These are phyloP conservation scores for Athelia psychrophila DNA, from an alignment of 1,284 basidiomycete species.

Conservation along the genomic window DNA sequence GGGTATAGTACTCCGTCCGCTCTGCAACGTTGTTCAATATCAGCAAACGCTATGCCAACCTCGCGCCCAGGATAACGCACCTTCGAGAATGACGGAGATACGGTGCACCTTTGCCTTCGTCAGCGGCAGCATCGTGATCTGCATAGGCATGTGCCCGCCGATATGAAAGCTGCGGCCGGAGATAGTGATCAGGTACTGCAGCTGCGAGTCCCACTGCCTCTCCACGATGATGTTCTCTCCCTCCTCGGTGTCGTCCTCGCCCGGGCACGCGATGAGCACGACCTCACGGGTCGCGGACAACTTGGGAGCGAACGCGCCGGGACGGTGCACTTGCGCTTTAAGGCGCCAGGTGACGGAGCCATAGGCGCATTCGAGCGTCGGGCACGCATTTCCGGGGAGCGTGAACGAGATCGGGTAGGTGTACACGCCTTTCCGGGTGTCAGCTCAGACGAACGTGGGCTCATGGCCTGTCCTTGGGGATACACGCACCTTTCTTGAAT, in stretches of 20 bases:
- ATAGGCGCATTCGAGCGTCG: conserved; percentile 76
- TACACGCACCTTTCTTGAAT: conserved; percentile 78
- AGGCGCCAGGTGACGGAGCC: conserved; percentile 82
- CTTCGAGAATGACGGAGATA: conserved; percentile 80
- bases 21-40: conserved; percentile 41
- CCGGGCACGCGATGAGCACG: conserved; percentile 73
- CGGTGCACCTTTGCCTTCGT: conserved; percentile 84
- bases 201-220: conserved; percentile 88
- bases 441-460: too few relatives aligned
- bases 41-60: not conserved
- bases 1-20: conserved; percentile 76
- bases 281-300: conserved; percentile 74
- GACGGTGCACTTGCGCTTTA: conserved; percentile 81
- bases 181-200: conserved; percentile 83
- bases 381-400: conserved; percentile 80
- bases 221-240: conserved; percentile 85
- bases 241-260: conserved; percentile 79
- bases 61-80: conserved; percentile 35
- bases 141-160: conserved; percentile 81
- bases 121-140: conserved; percentile 82
- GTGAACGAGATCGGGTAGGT: conserved; percentile 93
- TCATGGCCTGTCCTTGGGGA: too few relatives aligned
- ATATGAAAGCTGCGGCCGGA: conserved; percentile 82
- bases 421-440: conserved; percentile 67
- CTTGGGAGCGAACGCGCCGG: conserved; percentile 79